Evolutionary conservation across 306 rosid genomes (phyloP), one percentile per base, ranked within the genome.

Genomic region (Glycyrrhiza uralensis): DNA sequence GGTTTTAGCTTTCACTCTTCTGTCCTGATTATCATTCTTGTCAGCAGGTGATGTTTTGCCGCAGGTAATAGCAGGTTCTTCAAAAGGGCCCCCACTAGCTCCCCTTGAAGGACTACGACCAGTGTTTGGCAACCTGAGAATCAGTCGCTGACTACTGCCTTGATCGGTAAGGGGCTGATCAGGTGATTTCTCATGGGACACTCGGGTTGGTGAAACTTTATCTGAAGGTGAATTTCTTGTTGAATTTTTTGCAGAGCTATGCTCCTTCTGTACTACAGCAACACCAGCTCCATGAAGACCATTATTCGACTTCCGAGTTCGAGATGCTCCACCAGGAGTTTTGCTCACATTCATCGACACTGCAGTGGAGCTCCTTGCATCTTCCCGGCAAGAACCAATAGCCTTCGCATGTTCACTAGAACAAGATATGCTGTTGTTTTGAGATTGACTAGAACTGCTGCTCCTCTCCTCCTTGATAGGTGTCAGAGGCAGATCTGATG

Each of bases 401-500:
- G 86, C 69, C 80, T 82, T 90, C 13, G 86, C 83, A 62, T 86
- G 92, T 38, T 92, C 98, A 67, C 85, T 90, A 8, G 92, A 91
- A 85, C 88, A 90, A 44, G 98, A 90, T 58, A 87, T 84, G 76
- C 98, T 90, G 74, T 90, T 92, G 79, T 87, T 91, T 58, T 92
- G 94, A 52, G 98, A 90, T 75, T 88, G 96, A 82, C 98, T 90
- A 66, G 98, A 92, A 67, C 96, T 82, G 78, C 98, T 87, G 76
- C 96, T 92, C 75, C 73, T 85, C 71, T 90, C 98, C 79, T 92
- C 98, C 86, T 77, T 90, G 14, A 71, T 84, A 22, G 89, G 75
- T 7, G 90, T 77, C 76, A 77, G 68, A 10, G 96, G 89, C 56
- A 63, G 78, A 75, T 92, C 98, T 22, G 87, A 56, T 0, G 88